Conservation (phyloP, 78 protist genomes). For the Corallochytrium limacisporum region DNA sequence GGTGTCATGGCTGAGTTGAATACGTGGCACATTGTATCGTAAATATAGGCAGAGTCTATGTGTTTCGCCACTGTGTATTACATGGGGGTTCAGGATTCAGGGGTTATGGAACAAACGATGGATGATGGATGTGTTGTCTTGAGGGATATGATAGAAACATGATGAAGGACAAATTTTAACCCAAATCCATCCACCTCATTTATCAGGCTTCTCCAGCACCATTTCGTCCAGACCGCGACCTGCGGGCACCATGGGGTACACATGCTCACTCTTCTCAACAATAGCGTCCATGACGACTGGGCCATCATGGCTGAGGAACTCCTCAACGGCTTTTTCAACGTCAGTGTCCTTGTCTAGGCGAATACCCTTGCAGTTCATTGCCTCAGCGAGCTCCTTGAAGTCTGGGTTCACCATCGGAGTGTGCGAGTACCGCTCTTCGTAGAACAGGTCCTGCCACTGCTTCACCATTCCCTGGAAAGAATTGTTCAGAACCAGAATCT, state of each 20-base stretch:
- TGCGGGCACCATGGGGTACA: slow-evolving; percentile 31
- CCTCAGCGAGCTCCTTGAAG: slow-evolving; percentile 27
- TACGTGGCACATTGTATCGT: too few species aligned
- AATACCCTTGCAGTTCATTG: neutral
- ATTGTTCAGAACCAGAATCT: slow-evolving; percentile 27
- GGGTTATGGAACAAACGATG: too few species aligned
- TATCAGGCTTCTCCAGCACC: too few species aligned
- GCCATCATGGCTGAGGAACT: slow-evolving; percentile 6
- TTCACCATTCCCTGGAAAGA: slow-evolving; percentile 40
- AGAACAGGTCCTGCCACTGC: slow-evolving; percentile 38
- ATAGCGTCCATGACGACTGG: slow-evolving; percentile 22
- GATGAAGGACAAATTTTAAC: too few species aligned
- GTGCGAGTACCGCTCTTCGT: slow-evolving; percentile 24
- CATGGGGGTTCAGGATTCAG: too few species aligned
- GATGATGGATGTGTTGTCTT: too few species aligned
- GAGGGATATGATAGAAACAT: too few species aligned
- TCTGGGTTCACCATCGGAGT: slow-evolving; percentile 36
- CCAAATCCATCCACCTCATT: too few species aligned
- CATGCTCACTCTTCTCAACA: slow-evolving; percentile 23
- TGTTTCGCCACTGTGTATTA: too few species aligned
- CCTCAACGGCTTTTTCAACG: neutral
- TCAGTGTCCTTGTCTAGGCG: neutral
- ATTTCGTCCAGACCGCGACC: slow-evolving; percentile 14
- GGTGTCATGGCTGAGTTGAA: too few species aligned
- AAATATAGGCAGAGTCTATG: too few species aligned